phyloP scores from a whole-genome alignment of 2,329 filamentous ascomycete genomes.

The Dactylellina sp. region DNA sequence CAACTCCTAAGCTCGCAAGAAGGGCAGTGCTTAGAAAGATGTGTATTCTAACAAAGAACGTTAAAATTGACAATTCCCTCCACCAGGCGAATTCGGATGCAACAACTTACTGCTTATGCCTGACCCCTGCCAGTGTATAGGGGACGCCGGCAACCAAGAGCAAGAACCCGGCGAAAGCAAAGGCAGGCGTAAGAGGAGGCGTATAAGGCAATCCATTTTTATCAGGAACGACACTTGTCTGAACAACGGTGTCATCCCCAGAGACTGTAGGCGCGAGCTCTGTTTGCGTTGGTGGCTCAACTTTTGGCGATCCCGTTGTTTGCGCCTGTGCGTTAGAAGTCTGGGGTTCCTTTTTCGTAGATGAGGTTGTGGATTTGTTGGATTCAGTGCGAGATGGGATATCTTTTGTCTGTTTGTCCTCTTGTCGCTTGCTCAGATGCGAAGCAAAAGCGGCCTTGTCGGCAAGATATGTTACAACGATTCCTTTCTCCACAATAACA shows the following conservation, averaged over 20 bases:
- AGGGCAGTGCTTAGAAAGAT: constrained; percentile 84
- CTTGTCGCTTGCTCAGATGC: constrained; percentile 30
- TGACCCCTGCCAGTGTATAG: constrained; percentile 83
- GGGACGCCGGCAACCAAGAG: constrained; percentile 78
- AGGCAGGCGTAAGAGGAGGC: constrained; percentile 81
- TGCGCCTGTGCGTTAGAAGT: neutral
- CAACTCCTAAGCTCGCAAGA: constrained; percentile 77
- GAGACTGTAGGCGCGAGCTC: constrained; percentile 20
- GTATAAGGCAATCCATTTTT: constrained; percentile 73
- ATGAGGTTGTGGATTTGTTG: constrained; percentile 2
- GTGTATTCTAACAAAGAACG: constrained; percentile 69
- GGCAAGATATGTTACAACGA: constrained; percentile 49
- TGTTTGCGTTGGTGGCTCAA: constrained; percentile 20
- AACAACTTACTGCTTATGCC: constrained; percentile 72
- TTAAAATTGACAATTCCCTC: neutral
- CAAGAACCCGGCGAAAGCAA: constrained; percentile 81
- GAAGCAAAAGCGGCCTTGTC: constrained; percentile 32
- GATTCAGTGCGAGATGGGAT: constrained; percentile 3
- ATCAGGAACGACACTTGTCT: constrained; percentile 31
- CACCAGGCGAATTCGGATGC: too few species aligned
- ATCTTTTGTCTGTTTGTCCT: constrained; percentile 21
- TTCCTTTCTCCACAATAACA: constrained; percentile 39
- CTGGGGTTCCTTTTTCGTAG: constrained; percentile 4
- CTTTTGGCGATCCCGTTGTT: constrained; percentile 2
- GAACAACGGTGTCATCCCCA: constrained; percentile 4